phyloP scores from a whole-genome alignment of 495 filamentous ascomycete genomes.

The Xylaria sp. region DNA sequence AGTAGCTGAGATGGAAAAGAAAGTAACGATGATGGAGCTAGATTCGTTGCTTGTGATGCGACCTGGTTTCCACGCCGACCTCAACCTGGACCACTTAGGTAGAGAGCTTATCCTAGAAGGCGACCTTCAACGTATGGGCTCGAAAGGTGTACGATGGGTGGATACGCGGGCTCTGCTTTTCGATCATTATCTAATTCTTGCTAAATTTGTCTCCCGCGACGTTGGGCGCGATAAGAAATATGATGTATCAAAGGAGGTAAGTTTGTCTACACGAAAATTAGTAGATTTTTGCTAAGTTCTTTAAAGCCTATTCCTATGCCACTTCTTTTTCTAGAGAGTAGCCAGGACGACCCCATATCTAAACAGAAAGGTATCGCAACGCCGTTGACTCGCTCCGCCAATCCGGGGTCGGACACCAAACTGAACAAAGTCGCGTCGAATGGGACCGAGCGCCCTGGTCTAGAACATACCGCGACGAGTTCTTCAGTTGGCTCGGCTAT shows the following conservation, averaged over 20 bases:
- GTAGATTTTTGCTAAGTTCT: conserved; percentile 21
- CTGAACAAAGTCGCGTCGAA: conserved; percentile 58
- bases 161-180: conserved; percentile 94
- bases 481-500: conserved; percentile 57
- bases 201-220: conserved; percentile 79
- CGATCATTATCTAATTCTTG: conserved; percentile 94
- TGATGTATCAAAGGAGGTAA: conserved; percentile 90
- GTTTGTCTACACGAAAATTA: conserved; percentile 33
- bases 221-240: conserved; percentile 81
- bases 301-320: conserved; percentile 93
- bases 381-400: conserved; percentile 59
- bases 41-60: conserved; percentile 79
- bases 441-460: conserved; percentile 59
- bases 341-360: conserved; percentile 86
- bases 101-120: conserved; percentile 88
- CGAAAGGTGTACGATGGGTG: conserved; percentile 85
- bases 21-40: conserved; percentile 89
- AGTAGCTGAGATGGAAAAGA: conserved; percentile 93
- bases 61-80: conserved; percentile 85
- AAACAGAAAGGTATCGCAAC: conserved; percentile 86
- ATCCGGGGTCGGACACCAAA: conserved; percentile 57
- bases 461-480: conserved; percentile 70
- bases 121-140: conserved; percentile 86
- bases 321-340: conserved; percentile 87
- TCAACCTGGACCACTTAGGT: conserved; percentile 91